Percentiles rank a stretch among this genome's conserved stretches.
phyloP scores from a whole-genome alignment of 1,284 basidiomycete genomes.

The Microbotryomycetes sp. region DNA sequence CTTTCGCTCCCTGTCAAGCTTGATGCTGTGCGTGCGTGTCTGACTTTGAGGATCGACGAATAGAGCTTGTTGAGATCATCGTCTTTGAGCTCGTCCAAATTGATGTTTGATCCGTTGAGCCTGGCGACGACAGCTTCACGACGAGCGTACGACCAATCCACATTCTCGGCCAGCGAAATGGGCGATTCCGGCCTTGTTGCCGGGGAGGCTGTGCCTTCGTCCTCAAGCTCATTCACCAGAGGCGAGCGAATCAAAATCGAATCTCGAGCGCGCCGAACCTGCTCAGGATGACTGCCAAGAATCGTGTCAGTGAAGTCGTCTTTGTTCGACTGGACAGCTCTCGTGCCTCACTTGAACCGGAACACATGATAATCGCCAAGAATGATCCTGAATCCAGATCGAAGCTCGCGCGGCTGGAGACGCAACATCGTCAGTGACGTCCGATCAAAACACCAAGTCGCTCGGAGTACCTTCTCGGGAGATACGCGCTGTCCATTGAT shows the following conservation, averaged over 20 bases:
- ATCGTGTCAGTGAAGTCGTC: neutral
- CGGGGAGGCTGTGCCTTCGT: constrained; percentile 43
- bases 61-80: constrained; percentile 88
- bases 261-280: constrained; percentile 82
- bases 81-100: constrained; percentile 81
- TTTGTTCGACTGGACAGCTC: neutral
- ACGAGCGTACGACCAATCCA: constrained; percentile 90
- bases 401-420: constrained; percentile 63
- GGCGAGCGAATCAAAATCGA: constrained; percentile 51
- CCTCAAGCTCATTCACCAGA: constrained; percentile 33
- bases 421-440: constrained; percentile 9
- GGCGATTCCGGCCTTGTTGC: constrained; percentile 64
- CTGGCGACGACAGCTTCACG: constrained; percentile 80
- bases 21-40: constrained; percentile 49
- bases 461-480: constrained; percentile 56
- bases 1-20: constrained; percentile 46
- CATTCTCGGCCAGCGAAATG: constrained; percentile 53
- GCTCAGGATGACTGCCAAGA: constrained; percentile 62
- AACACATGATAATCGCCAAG: constrained; percentile 97
- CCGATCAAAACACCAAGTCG: neutral
- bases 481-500: constrained; percentile 84
- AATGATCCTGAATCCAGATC: constrained; percentile 92
- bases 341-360: constrained; percentile 62
- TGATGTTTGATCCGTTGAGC: constrained; percentile 68
- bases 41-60: constrained; percentile 77